Evolutionary conservation across 139 green algal genomes (phyloP).

Genomic region (Chlorella sorokiniana): DNA sequence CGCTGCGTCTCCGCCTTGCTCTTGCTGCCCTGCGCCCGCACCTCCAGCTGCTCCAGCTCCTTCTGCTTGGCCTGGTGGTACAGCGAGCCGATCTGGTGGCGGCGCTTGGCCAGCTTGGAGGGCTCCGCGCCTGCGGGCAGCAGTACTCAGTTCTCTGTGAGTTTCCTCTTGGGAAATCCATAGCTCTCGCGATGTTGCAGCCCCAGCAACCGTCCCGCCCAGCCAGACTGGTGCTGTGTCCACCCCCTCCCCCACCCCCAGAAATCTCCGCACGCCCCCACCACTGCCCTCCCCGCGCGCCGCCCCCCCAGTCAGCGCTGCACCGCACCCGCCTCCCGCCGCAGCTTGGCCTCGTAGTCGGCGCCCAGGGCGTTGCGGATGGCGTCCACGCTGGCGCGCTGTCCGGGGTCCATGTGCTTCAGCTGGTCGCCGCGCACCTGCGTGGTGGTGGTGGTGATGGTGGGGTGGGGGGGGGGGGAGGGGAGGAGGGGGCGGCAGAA

Average conservation of each 20-base stretch:
- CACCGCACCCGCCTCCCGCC: background rate
- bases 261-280: too few species aligned
- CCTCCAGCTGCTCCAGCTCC: constrained; percentile 78
- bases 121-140: constrained; percentile 22
- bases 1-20: constrained; percentile 74
- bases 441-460: too few species aligned
- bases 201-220: too few species aligned
- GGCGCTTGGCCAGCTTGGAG: constrained; percentile 63
- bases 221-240: background rate
- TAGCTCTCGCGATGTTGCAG: too few species aligned
- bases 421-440: constrained; percentile 64
- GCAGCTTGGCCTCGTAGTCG: constrained; percentile 68
- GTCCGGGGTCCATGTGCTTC: constrained; percentile 54
- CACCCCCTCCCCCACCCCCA: background rate
- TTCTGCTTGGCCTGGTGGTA: constrained; percentile 51
- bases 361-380: constrained; percentile 60
- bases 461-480: background rate
- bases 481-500: background rate
- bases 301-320: too few species aligned
- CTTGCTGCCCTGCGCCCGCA: constrained; percentile 54
- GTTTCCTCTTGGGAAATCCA: too few species aligned
- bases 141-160: too few species aligned
- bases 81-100: constrained; percentile 82
- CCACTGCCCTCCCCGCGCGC: too few species aligned
- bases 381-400: constrained; percentile 46